Evolutionary conservation across 805 yeast genomes (phyloP).

Genomic region (Wickerhamomyces rabaulensis): DNA sequence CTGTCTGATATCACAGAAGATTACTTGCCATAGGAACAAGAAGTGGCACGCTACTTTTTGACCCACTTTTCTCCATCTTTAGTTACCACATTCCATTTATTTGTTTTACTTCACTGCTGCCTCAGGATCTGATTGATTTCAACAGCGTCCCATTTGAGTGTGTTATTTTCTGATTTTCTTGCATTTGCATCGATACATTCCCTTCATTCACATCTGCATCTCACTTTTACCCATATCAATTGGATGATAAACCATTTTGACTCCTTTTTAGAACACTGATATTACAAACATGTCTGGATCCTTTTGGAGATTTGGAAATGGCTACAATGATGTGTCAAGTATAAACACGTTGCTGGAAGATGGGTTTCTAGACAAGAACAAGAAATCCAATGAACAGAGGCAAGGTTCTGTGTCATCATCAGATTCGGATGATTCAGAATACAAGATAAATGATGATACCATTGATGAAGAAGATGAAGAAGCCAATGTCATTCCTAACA

Average conservation of each 20-base stretch:
- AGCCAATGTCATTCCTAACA: slow-evolving; percentile 35
- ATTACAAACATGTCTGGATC: slow-evolving; percentile 35
- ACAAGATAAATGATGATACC: slow-evolving; percentile 20
- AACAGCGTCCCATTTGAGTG: neutral
- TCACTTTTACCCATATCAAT: neutral
- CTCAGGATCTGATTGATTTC: neutral
- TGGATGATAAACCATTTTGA: neutral
- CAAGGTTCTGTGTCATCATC: slow-evolving; percentile 14
- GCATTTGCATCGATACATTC: neutral
- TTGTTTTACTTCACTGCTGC: neutral
- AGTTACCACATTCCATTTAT: neutral
- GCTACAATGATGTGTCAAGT: slow-evolving; percentile 49
- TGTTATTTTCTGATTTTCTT: neutral
- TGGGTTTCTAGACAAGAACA: slow-evolving; percentile 38
- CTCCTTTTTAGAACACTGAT: neutral
- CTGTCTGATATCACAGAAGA: no score
- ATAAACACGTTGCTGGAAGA: slow-evolving; percentile 41
- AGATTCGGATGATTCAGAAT: slow-evolving; percentile 17
- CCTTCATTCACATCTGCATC: neutral
- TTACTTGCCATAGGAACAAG: no score
- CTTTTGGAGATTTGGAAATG: slow-evolving; percentile 60
- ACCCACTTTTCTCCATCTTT: neutral
- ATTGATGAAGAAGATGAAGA: slow-evolving; percentile 29
- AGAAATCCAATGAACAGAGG: slow-evolving; percentile 29
- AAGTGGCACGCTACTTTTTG: no score